A percentile compares a stretch with the other conserved stretches of the same genome.
Evolutionary conservation across 2,329 filamentous ascomycete genomes (phyloP).

Genomic region (Emergomyces orientalis): DNA sequence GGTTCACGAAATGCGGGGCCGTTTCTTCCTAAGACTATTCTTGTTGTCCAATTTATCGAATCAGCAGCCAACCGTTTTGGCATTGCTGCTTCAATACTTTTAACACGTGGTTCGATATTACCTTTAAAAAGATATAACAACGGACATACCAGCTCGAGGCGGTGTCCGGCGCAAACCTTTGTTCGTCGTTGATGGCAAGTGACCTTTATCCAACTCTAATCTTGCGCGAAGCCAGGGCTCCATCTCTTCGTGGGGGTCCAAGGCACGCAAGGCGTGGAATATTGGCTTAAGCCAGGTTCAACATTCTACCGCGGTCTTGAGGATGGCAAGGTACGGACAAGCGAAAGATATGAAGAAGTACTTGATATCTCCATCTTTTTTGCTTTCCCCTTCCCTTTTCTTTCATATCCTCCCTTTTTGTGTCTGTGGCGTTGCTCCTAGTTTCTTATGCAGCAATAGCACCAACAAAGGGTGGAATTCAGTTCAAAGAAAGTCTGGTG

Average conservation of each 20-base stretch:
- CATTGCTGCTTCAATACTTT: slow-evolving; percentile 32
- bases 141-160: neutral
- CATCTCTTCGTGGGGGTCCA: too few relatives aligned
- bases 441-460: too few relatives aligned
- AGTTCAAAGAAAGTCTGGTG: too few relatives aligned
- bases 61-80: slow-evolving; percentile 23
- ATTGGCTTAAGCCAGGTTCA: neutral
- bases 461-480: too few relatives aligned
- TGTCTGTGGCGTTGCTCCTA: too few relatives aligned
- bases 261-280: too few relatives aligned
- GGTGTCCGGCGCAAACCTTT: neutral
- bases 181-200: neutral
- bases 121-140: neutral
- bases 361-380: neutral
- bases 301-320: neutral
- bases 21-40: slow-evolving; percentile 19
- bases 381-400: too few relatives aligned
- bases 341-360: neutral
- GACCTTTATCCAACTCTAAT: neutral
- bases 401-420: too few relatives aligned
- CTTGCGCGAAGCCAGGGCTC: neutral
- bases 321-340: too few relatives aligned
- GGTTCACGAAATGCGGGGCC: slow-evolving; percentile 18
- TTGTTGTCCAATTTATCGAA: too few relatives aligned
- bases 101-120: neutral